Base-by-base conservation (phyloP, 2,329 filamentous ascomycete species). In the Fusarium dlaminii region DNA sequence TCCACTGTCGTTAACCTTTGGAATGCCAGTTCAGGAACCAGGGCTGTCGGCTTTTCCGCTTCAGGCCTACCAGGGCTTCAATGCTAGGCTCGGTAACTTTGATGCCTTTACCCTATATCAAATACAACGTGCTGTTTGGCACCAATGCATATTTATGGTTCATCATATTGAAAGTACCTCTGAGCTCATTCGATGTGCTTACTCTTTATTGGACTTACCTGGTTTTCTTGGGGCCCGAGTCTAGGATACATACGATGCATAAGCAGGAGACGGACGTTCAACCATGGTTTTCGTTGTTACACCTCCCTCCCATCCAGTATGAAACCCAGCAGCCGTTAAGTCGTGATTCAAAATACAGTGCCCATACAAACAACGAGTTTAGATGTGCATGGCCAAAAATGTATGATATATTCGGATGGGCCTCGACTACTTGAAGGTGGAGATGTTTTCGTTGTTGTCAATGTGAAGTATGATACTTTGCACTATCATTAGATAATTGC, bases 1-100 rank as follows among this genome's bases (percentile, higher is more conserved):
- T 68, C 69, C 58, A 56, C 60, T 45, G 39, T 40, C 37, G 57
- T 45, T 49, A 45, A 22, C 24, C n/a, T 57, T 42, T 58, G 70
- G 48, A 71, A 72, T 63, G 67, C 46, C 68, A 59, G 54, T 43
- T 63, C 61, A 67, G 56, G 66, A 51, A 74, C 66, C 30, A 37
- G 67, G 39, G 9, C n/a, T 52, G n/a, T 27, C 32, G 32, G 49
- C 32, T 51, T 66, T 70, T 56, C 67, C 66, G 34, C 56, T 65
- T 30, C 37, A 45, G 45, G 49, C 49, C 39, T 40, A n/a, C 34
- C 22, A 57, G 55, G 45, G 24, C 20, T 40, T 40, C 57, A 34
- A 57, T 68, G 29, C 54, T 52, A 66, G 46, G 54, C 57, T 56
- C 20, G n/a, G n/a, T n/a, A 17, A 36, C 6, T 52, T 52, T 12